These are phyloP conservation scores for Cadophora gregata DNA, from an alignment of 2,329 filamentous ascomycete genomes.

Conservation along the genomic window DNA sequence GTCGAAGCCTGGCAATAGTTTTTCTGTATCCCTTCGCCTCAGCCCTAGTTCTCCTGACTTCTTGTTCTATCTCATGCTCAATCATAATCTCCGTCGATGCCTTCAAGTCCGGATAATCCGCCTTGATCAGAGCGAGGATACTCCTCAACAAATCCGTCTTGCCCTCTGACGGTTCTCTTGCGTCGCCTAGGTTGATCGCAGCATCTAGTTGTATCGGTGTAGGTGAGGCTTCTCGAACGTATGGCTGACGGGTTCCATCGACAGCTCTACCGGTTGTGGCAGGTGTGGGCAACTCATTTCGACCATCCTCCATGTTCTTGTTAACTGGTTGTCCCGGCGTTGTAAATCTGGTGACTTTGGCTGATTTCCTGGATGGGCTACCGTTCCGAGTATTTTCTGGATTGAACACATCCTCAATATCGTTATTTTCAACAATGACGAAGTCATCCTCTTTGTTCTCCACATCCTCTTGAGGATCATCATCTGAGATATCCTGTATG, in stretches of 20 bases:
- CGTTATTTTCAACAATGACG: background rate
- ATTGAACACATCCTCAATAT: background rate
- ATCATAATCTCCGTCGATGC: slow-evolving; percentile 15
- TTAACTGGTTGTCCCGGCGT: background rate
- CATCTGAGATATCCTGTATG: slow-evolving; percentile 5
- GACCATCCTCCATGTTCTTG: background rate
- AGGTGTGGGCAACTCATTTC: slow-evolving; percentile 8
- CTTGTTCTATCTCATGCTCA: slow-evolving; percentile 19
- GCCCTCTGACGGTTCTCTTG: background rate
- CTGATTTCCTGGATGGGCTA: slow-evolving; percentile 13
- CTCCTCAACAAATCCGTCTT: background rate
- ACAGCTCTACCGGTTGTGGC: slow-evolving; percentile 5
- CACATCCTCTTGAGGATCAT: background rate
- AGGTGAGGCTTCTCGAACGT: background rate
- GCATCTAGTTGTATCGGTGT: slow-evolving; percentile 10
- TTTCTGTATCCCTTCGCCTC: slow-evolving; percentile 4
- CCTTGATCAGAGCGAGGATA: slow-evolving; percentile 11
- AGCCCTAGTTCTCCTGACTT: background rate
- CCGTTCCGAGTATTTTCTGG: background rate
- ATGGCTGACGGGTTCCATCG: background rate
- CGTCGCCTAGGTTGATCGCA: slow-evolving; percentile 5
- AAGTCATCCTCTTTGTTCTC: background rate
- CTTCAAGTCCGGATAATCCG: slow-evolving; percentile 2
- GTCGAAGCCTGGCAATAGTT: slow-evolving; percentile 13
- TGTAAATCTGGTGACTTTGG: slow-evolving; percentile 1